Evolutionary conservation across 2,329 filamentous ascomycete species (phyloP).

Genomic region (Alternaria alternata): DNA sequence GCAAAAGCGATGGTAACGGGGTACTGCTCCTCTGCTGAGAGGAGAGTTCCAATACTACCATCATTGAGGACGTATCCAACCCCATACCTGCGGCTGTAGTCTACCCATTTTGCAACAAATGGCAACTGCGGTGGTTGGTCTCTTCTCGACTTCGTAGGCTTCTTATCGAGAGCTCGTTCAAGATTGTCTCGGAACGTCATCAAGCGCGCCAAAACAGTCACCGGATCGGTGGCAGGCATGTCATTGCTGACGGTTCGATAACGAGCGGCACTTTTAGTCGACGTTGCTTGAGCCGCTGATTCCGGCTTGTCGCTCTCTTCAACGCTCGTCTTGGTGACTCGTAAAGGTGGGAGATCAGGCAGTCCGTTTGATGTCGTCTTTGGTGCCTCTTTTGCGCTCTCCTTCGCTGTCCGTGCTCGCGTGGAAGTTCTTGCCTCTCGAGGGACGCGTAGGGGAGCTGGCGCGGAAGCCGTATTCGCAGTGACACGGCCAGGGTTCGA

Average conservation of each 20-base stretch:
- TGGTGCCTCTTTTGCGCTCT: constrained; percentile 28
- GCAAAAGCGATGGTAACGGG: constrained; percentile 78
- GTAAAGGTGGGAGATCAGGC: constrained; percentile 36
- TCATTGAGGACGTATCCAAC: constrained; percentile 85
- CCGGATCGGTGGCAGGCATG: constrained; percentile 53
- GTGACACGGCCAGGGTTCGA: constrained; percentile 45
- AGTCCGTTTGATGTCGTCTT: constrained; percentile 34
- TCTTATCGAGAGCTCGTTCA: constrained; percentile 53
- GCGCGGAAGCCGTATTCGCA: constrained; percentile 38
- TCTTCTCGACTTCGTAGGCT: constrained; percentile 41
- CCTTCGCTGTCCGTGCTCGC: constrained; percentile 36
- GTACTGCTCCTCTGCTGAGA: constrained; percentile 55
- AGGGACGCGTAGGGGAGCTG: constrained; percentile 40
- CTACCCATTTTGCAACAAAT: constrained; percentile 80
- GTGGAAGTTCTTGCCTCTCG: constrained; percentile 39
- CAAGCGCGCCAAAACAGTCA: constrained; percentile 55
- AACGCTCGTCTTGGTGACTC: constrained; percentile 29
- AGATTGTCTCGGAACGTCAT: constrained; percentile 58
- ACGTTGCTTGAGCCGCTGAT: constrained; percentile 25
- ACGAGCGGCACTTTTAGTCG: constrained; percentile 29
- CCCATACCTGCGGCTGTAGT: constrained; percentile 87
- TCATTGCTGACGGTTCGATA: constrained; percentile 38
- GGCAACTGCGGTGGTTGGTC: constrained; percentile 63
- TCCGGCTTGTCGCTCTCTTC: constrained; percentile 32
- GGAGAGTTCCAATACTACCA: constrained; percentile 76